Percentiles rank a stretch among this genome's conserved stretches.
Evolutionary conservation across 2,329 filamentous ascomycete genomes (phyloP).

Genomic region (Pseudocercospora macadamiae): DNA sequence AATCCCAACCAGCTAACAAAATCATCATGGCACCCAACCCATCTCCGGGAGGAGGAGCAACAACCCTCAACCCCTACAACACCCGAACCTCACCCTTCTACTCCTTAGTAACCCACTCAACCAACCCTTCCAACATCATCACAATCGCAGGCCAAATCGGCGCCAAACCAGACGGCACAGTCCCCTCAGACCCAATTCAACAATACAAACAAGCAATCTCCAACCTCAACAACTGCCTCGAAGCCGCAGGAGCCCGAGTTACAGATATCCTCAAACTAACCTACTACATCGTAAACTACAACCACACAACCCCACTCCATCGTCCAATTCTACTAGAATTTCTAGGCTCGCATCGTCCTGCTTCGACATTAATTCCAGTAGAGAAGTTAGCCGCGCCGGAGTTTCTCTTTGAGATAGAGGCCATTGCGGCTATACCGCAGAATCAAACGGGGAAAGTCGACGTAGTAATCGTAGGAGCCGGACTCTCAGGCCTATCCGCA

Average conservation of each 20-base stretch:
- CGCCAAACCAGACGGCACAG: conserved; percentile 24
- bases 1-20: background rate
- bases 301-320: conserved; percentile 29
- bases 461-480: conserved; percentile 39
- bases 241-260: conserved; percentile 30
- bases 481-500: conserved; percentile 36
- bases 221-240: conserved; percentile 29
- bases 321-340: conserved; percentile 26
- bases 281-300: conserved; percentile 33
- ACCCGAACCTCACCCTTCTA: conserved; percentile 26
- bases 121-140: conserved; percentile 19
- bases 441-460: conserved; percentile 27
- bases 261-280: conserved; percentile 32
- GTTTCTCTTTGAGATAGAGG: conserved; percentile 34
- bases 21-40: background rate
- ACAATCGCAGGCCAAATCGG: conserved; percentile 33
- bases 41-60: background rate
- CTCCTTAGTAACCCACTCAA: conserved; percentile 21
- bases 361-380: conserved; percentile 30
- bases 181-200: conserved; percentile 26
- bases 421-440: conserved; percentile 27
- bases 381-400: conserved; percentile 31
- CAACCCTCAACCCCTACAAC: conserved; percentile 20
- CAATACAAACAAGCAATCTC: conserved; percentile 30
- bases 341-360: conserved; percentile 31